Percentiles rank a stretch among this genome's conserved stretches.
Evolutionary conservation across 2,329 filamentous ascomycete species (phyloP).

Genomic region (Fusarium sacchari): DNA sequence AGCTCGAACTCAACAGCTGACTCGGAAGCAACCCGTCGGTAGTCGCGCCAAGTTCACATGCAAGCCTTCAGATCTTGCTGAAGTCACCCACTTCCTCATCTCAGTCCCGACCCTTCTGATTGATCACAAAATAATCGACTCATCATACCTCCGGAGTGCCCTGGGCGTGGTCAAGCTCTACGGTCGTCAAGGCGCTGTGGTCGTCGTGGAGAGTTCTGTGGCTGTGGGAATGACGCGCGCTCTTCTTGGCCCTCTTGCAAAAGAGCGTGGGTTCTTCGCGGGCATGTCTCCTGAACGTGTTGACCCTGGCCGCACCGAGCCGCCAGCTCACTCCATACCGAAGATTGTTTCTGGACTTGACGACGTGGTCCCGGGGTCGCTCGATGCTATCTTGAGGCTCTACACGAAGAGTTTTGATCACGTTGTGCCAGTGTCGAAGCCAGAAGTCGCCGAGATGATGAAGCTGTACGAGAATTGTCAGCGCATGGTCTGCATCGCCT

Average conservation of each 20-base stretch:
- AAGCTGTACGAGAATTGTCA: constrained; percentile 69
- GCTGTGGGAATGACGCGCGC: constrained; percentile 64
- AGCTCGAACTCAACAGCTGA: constrained; percentile 50
- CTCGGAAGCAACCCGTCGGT: constrained; percentile 41
- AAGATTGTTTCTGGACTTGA: constrained; percentile 65
- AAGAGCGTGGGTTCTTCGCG: constrained; percentile 53
- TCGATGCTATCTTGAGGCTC: constrained; percentile 55
- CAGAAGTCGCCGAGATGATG: constrained; percentile 67
- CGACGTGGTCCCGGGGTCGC: constrained; percentile 56
- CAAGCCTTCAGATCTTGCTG: constrained; percentile 49
- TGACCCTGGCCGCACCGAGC: constrained; percentile 59
- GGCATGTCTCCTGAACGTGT: constrained; percentile 65
- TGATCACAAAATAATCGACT: constrained; percentile 58
- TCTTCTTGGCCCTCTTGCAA: constrained; percentile 58
- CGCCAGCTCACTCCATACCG: constrained; percentile 56
- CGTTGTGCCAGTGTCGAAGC: constrained; percentile 59
- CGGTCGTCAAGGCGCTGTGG: constrained; percentile 56
- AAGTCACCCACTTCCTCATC: constrained; percentile 63
- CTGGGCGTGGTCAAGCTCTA: constrained; percentile 53
- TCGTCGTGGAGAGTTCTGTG: constrained; percentile 65
- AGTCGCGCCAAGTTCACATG: constrained; percentile 52
- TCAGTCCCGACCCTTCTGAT: constrained; percentile 63
- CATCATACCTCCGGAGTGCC: constrained; percentile 57
- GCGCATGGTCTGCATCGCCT: constrained; percentile 64
- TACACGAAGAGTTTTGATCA: constrained; percentile 60